Conservation (phyloP, 306 rosid genomes). For the Cajanus cajan region DNA sequence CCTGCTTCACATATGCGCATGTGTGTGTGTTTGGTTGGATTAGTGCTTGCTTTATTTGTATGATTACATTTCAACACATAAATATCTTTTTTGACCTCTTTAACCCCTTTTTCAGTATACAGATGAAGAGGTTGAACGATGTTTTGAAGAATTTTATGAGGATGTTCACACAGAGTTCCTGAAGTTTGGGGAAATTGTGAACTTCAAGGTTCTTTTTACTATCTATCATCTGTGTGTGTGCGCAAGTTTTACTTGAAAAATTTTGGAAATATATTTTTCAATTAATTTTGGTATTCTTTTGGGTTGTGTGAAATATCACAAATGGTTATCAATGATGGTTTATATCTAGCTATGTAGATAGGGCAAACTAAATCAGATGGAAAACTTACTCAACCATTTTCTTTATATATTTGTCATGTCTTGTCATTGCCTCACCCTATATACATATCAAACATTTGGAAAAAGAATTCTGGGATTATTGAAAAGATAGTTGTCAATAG, state of each 20-base stretch:
- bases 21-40: background rate
- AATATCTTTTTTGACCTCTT: conserved; percentile 38
- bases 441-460: background rate
- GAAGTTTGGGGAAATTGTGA: conserved; percentile 90
- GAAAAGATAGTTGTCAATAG: background rate
- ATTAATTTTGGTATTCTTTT: background rate
- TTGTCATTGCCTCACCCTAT: background rate
- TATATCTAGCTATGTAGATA: background rate
- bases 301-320: background rate
- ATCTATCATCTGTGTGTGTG: background rate
- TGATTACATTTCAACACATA: conserved; percentile 20
- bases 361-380: background rate
- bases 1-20: background rate
- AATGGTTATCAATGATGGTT: background rate
- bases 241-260: background rate
- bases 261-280: conserved; percentile 8
- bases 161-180: conserved; percentile 98
- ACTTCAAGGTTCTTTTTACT: conserved; percentile 79
- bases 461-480: background rate
- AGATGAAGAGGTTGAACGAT: conserved; percentile 82
- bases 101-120: conserved; percentile 60
- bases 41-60: conserved; percentile 12
- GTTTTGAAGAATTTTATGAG: conserved; percentile 89
- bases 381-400: background rate
- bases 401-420: background rate